These are phyloP conservation scores for Beauveria medogensis DNA, from an alignment of 2,329 filamentous ascomycete species.

Conservation along the genomic window DNA sequence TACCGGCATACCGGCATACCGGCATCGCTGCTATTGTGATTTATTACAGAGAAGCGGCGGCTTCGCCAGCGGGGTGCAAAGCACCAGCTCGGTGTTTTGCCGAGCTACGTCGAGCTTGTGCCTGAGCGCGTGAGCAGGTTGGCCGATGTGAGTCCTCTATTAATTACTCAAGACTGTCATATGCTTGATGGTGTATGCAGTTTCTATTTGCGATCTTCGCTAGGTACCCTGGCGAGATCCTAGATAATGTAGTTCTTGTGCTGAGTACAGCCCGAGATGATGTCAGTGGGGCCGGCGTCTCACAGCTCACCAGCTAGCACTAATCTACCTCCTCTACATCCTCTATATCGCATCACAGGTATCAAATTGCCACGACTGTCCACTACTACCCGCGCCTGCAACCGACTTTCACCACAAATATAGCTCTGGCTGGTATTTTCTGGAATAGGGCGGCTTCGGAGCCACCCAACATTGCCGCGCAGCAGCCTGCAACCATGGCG, in stretches of 20 bases:
- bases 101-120: not conserved
- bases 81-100: not conserved
- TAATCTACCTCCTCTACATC: not conserved
- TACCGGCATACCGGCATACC: not conserved
- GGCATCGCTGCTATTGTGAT: not conserved
- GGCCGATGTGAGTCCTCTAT: too few relatives aligned
- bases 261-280: not conserved
- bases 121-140: not conserved
- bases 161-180: not conserved
- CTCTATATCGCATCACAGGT: not conserved
- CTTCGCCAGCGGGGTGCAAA: not conserved
- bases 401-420: not conserved
- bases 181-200: not conserved
- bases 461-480: constrained; percentile 27
- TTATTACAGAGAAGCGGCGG: not conserved
- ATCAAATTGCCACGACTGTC: not conserved
- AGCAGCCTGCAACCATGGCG: constrained; percentile 35
- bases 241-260: not conserved
- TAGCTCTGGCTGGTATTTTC: constrained; percentile 41
- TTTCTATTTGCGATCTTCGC: not conserved
- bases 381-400: not conserved
- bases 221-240: not conserved
- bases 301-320: not conserved
- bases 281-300: constrained; percentile 4
- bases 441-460: constrained; percentile 37